Percentiles rank a stretch among this genome's conserved stretches.
phyloP scores from a whole-genome alignment of 2,329 filamentous ascomycete species.

The Rosellinia necatrix region DNA sequence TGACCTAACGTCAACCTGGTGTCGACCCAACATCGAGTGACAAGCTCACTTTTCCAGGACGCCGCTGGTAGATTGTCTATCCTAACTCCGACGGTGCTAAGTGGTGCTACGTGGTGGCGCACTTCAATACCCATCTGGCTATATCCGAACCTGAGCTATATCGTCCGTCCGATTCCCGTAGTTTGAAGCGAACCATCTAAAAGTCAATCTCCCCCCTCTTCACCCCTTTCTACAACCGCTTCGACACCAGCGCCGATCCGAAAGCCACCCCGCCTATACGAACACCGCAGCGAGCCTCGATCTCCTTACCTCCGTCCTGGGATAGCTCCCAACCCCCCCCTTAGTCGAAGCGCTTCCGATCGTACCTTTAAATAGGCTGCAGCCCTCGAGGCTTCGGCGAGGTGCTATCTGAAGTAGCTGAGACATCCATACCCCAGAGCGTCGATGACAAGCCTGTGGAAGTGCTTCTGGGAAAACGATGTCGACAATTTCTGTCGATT shows the following conservation, averaged over 20 bases:
- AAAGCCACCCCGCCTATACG: conserved; percentile 1
- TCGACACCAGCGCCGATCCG: not conserved
- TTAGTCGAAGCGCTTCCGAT: conserved; percentile 44
- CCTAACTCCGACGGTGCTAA: no score
- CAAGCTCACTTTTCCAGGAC: no score
- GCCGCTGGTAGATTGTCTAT: no score
- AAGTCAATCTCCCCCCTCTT: not conserved
- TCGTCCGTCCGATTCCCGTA: conserved; percentile 16
- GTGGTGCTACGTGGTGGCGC: no score
- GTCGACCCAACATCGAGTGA: no score
- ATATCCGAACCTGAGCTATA: conserved; percentile 23
- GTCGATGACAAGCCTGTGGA: conserved; percentile 68
- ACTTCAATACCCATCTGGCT: no score
- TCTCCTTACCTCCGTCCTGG: conserved; percentile 4
- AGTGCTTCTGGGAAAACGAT: conserved; percentile 96
- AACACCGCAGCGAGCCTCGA: not conserved
- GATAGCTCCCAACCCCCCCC: conserved; percentile 21
- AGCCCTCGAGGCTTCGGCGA: conserved; percentile 85
- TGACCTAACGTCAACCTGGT: no score
- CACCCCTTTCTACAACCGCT: not conserved
- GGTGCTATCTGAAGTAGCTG: conserved; percentile 53
- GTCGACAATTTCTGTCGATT: conserved; percentile 92
- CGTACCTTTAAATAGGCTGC: conserved; percentile 91
- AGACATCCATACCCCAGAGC: conserved; percentile 68
- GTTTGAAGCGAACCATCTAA: conserved; percentile 3